Evolutionary conservation across 768 basidiomycete species (phyloP).

Genomic region (Sporobolomyces pararoseus): DNA sequence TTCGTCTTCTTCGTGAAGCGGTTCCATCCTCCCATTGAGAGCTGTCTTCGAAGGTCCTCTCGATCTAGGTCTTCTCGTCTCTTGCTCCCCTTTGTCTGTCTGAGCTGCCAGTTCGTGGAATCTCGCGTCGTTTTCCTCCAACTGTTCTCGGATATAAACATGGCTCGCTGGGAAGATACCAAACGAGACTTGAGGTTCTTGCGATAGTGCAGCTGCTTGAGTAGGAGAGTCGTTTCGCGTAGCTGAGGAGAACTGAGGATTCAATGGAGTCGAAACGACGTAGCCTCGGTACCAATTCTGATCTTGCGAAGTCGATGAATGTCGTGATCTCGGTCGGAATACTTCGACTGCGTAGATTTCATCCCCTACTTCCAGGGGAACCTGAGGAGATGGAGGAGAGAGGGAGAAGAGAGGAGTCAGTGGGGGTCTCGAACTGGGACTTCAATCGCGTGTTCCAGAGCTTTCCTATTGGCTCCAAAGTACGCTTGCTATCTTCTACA

Average conservation of each 20-base stretch:
- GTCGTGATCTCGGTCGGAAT: slow-evolving; percentile 16
- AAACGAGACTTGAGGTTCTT: slow-evolving; percentile 43
- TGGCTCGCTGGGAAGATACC: slow-evolving; percentile 47
- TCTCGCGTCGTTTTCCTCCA: slow-evolving; percentile 41
- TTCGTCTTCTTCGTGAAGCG: slow-evolving; percentile 45
- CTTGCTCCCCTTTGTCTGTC: not conserved
- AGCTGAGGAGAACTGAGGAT: slow-evolving; percentile 14
- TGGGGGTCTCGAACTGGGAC: too few species aligned
- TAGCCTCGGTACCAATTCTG: slow-evolving; percentile 93
- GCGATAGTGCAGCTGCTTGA: slow-evolving; percentile 7
- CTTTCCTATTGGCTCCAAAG: not conserved
- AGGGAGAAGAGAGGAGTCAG: too few species aligned
- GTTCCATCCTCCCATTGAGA: slow-evolving; percentile 34
- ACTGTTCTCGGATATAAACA: slow-evolving; percentile 43
- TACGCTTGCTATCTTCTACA: too few species aligned
- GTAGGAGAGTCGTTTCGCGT: slow-evolving; percentile 36
- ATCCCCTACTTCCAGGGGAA: slow-evolving; percentile 81
- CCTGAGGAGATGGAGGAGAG: slow-evolving; percentile 39
- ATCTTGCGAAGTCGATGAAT: slow-evolving; percentile 47
- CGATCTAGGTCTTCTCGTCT: not conserved
- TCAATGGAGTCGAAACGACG: slow-evolving; percentile 50
- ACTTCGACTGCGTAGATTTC: slow-evolving; percentile 94
- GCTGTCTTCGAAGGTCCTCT: slow-evolving; percentile 11
- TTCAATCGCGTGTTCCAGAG: too few species aligned
- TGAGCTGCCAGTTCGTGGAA: slow-evolving; percentile 3